phyloP scores from a whole-genome alignment of 163 green algal genomes.

The Trebouxiophyceae sp. region DNA sequence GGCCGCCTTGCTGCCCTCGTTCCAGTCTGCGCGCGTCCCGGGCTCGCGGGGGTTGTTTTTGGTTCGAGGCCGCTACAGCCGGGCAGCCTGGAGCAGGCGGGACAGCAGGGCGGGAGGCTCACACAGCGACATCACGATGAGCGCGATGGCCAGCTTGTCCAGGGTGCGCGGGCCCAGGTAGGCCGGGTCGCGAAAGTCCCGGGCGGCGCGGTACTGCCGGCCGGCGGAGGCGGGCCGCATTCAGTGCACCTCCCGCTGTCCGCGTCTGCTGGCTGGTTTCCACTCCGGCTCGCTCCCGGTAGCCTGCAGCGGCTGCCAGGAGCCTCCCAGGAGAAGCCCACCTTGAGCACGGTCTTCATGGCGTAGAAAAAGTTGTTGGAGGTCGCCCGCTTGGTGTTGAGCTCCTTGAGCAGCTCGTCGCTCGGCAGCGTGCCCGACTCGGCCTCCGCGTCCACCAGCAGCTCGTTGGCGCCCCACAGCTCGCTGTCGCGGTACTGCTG shows the following conservation, averaged over 20 bases:
- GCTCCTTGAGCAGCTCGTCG: slow-evolving; percentile 1
- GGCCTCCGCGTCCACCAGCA: slow-evolving; percentile 1
- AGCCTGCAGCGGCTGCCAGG: no score
- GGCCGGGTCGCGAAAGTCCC: slow-evolving; percentile 9
- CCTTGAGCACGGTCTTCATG: slow-evolving; percentile 13
- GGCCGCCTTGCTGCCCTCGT: neutral
- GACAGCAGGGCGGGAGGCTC: neutral
- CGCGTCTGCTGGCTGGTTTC: no score
- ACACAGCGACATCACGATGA: slow-evolving; percentile 9
- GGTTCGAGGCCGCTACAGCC: no score
- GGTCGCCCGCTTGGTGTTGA: slow-evolving; percentile 11
- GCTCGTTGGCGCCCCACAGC: slow-evolving; percentile 20
- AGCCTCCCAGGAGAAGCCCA: slow-evolving; percentile 5
- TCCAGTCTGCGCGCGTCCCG: neutral
- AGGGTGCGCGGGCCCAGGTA: slow-evolving; percentile 12
- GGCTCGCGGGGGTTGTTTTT: no score
- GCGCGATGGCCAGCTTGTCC: slow-evolving; percentile 12
- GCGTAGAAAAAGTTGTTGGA: slow-evolving; percentile 9
- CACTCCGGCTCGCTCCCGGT: no score
- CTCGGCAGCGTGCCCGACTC: neutral
- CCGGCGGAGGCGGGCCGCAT: no score
- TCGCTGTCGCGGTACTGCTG: slow-evolving; percentile 9
- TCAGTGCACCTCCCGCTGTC: no score
- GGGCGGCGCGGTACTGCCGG: slow-evolving; percentile 5
- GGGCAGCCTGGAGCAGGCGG: no score